Conservation (phyloP, 768 basidiomycete species). For the Podaxis sp. region DNA sequence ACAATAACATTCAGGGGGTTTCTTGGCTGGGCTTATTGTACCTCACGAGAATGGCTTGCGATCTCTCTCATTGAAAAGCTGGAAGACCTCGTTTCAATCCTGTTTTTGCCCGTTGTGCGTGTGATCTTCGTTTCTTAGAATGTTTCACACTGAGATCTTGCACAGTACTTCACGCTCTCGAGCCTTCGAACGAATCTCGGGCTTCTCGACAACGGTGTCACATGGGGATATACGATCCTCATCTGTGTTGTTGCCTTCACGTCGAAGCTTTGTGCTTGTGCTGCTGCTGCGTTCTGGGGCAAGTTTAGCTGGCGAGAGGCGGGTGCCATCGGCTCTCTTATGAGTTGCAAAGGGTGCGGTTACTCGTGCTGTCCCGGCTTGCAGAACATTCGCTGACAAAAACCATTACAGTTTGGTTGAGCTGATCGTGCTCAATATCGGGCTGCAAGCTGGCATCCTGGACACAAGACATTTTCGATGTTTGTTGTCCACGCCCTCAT, state of each 20-base stretch:
- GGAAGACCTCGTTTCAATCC: constrained; percentile 78
- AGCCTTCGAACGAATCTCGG: constrained; percentile 79
- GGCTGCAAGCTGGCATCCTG: constrained; percentile 62
- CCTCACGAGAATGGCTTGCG: constrained; percentile 79
- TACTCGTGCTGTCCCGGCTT: not conserved
- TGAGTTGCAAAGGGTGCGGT: constrained; percentile 84
- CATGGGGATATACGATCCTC: constrained; percentile 79
- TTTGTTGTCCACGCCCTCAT: constrained; percentile 78
- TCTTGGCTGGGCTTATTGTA: constrained; percentile 77
- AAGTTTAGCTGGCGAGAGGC: constrained; percentile 77
- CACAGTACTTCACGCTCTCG: constrained; percentile 73
- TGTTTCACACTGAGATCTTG: not conserved
- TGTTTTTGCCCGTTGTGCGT: constrained; percentile 74
- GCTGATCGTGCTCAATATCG: constrained; percentile 89
- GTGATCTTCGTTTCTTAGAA: not conserved
- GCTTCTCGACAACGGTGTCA: constrained; percentile 64
- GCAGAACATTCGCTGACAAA: not conserved
- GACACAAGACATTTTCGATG: constrained; percentile 78
- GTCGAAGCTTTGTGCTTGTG: constrained; percentile 77
- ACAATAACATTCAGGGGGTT: constrained; percentile 50
- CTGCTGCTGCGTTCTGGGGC: constrained; percentile 45
- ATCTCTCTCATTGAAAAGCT: constrained; percentile 80
- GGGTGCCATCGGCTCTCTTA: constrained; percentile 79
- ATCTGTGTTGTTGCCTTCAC: constrained; percentile 72
- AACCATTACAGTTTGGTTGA: constrained; percentile 56